Percentiles rank a stretch among this genome's conserved stretches.
Evolutionary conservation across 352 stramenopile species (phyloP).

Genomic region (Thraustotheca clavata): DNA sequence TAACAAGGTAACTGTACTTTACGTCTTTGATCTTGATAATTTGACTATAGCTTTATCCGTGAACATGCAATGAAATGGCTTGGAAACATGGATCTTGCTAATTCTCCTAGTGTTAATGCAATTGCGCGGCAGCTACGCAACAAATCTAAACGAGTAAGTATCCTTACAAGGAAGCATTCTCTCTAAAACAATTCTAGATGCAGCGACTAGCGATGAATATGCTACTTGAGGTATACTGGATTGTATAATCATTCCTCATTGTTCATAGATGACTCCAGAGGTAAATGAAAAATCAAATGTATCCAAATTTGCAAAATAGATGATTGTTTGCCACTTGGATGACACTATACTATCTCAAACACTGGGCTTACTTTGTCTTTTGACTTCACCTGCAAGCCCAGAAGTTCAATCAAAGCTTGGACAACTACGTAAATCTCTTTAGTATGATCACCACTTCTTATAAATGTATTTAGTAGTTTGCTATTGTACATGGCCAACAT

Average conservation of each 20-base stretch:
- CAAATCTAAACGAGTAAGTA: conserved; percentile 12
- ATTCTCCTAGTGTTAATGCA: neutral
- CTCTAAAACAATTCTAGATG: neutral
- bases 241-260: too few species aligned
- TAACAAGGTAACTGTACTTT: neutral
- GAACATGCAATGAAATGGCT: conserved; percentile 5
- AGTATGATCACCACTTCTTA: neutral
- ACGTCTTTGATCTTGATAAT: neutral
- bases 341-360: neutral
- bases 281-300: too few species aligned
- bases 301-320: too few species aligned
- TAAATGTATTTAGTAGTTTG: conserved; percentile 5
- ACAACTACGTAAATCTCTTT: neutral
- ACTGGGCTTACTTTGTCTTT: neutral
- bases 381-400: neutral
- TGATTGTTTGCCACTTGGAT: neutral
- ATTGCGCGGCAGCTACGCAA: conserved; percentile 7
- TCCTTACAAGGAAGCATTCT: neutral
- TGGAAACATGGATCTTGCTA: neutral
- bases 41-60: neutral
- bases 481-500: neutral
- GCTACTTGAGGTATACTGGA: neutral
- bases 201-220: neutral
- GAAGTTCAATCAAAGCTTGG: neutral
- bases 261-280: neutral